These are phyloP conservation scores for Calocera cornea DNA, from an alignment of 768 basidiomycete species.

Conservation along the genomic window DNA sequence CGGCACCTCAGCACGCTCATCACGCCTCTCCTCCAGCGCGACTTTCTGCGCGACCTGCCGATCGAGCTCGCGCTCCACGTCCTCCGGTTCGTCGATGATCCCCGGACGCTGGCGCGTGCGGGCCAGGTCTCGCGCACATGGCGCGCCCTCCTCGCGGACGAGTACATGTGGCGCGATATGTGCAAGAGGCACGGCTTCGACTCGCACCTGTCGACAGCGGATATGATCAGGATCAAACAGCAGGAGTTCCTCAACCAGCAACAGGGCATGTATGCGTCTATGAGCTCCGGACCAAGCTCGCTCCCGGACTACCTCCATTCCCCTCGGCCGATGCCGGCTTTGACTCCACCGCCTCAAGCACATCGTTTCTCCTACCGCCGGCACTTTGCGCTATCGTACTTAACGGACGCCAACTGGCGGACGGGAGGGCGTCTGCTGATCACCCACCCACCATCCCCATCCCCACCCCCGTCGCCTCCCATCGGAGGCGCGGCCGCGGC, in stretches of 20 bases:
- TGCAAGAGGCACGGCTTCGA: slow-evolving; percentile 43
- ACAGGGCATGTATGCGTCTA: background rate
- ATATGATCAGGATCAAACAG: background rate
- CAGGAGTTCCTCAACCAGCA: background rate
- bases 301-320: background rate
- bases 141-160: slow-evolving; percentile 55
- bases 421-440: slow-evolving; percentile 12
- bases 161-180: slow-evolving; percentile 68
- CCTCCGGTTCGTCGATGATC: slow-evolving; percentile 62
- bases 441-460: background rate
- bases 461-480: background rate
- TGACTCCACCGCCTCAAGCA: background rate
- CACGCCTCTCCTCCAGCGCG: slow-evolving; percentile 5
- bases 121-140: slow-evolving; percentile 59
- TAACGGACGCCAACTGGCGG: slow-evolving; percentile 43
- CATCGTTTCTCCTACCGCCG: slow-evolving; percentile 43
- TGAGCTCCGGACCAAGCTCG: background rate
- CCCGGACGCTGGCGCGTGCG: slow-evolving; percentile 53
- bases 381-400: slow-evolving; percentile 60
- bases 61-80: slow-evolving; percentile 64
- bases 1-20: slow-evolving; percentile 2
- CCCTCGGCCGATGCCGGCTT: background rate
- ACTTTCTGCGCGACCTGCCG: slow-evolving; percentile 39
- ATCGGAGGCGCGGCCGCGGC: background rate
- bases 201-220: background rate